phyloP scores from a whole-genome alignment of 331 rosid genomes.

The Malus hybrid region DNA sequence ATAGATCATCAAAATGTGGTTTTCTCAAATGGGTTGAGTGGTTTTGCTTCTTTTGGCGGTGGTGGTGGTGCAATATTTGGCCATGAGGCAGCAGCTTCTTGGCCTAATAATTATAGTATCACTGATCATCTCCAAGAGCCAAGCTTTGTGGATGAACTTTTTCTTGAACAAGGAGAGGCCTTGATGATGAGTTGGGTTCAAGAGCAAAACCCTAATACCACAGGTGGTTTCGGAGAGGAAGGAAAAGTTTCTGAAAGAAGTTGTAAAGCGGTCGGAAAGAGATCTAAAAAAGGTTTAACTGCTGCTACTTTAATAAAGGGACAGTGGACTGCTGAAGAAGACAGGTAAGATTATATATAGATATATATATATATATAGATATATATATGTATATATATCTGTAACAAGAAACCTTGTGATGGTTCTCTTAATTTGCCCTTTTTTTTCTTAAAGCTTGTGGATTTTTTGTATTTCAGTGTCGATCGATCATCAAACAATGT shows the following conservation, averaged over 20 bases:
- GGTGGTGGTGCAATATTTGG: neutral
- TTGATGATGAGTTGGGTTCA: slow-evolving; percentile 18
- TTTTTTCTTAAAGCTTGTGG: neutral
- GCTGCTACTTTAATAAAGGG: slow-evolving; percentile 58
- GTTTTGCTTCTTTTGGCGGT: neutral
- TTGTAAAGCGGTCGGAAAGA: slow-evolving; percentile 27
- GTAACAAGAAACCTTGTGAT: neutral
- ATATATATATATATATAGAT: neutral
- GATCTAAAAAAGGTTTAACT: slow-evolving; percentile 22
- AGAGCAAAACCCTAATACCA: slow-evolving; percentile 7
- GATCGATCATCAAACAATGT: too few relatives aligned
- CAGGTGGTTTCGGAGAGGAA: slow-evolving; percentile 10
- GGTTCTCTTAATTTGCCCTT: neutral
- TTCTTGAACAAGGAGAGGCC: slow-evolving; percentile 19
- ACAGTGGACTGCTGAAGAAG: slow-evolving; percentile 86
- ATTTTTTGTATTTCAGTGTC: too few relatives aligned
- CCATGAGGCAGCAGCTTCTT: slow-evolving; percentile 6
- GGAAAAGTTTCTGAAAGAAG: neutral
- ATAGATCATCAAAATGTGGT: neutral
- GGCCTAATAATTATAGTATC: slow-evolving; percentile 7
- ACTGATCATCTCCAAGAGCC: neutral
- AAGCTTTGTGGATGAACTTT: slow-evolving; percentile 15
- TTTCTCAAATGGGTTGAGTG: neutral
- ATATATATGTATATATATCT: neutral
- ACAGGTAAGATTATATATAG: slow-evolving; percentile 34